Percentiles rank a stretch among this genome's conserved stretches.
Evolutionary conservation across 2,329 filamentous ascomycete genomes (phyloP).

Genomic region (Dactylonectria estremocensis): DNA sequence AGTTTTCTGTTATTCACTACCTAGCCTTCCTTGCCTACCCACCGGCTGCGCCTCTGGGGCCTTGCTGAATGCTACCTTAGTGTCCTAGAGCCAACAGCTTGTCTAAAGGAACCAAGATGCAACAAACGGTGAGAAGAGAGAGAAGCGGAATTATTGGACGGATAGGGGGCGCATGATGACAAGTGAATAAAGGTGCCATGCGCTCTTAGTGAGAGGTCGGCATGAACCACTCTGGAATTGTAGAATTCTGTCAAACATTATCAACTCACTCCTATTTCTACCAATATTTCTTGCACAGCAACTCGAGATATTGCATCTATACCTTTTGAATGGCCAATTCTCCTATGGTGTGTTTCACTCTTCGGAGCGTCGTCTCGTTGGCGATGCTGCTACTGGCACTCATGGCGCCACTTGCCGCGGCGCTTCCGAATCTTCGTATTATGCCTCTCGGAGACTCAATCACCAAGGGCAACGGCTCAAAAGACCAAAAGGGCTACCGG

Average conservation of each 20-base stretch:
- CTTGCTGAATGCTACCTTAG: too few species aligned
- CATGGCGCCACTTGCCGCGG: constrained; percentile 1
- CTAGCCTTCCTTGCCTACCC: too few species aligned
- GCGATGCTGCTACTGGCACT: background rate
- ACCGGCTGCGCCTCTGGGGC: too few species aligned
- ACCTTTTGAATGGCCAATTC: background rate
- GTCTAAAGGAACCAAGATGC: too few species aligned
- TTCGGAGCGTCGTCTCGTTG: background rate
- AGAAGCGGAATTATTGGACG: too few species aligned
- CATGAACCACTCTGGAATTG: too few species aligned
- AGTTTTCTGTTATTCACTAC: too few species aligned
- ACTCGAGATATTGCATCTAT: background rate
- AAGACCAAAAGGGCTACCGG: constrained; percentile 11
- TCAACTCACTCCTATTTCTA: background rate
- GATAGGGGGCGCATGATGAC: too few species aligned
- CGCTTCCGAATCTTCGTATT: constrained; percentile 10
- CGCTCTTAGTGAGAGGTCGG: too few species aligned
- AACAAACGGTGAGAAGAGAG: too few species aligned
- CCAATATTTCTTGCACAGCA: background rate
- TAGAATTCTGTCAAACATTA: background rate
- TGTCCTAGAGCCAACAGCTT: too few species aligned
- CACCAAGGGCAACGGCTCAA: constrained; percentile 16
- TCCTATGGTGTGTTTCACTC: background rate
- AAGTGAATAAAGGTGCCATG: too few species aligned
- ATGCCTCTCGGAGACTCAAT: constrained; percentile 16